phyloP scores from a whole-genome alignment of 805 yeast genomes.

The Ogataea populi-albae region DNA sequence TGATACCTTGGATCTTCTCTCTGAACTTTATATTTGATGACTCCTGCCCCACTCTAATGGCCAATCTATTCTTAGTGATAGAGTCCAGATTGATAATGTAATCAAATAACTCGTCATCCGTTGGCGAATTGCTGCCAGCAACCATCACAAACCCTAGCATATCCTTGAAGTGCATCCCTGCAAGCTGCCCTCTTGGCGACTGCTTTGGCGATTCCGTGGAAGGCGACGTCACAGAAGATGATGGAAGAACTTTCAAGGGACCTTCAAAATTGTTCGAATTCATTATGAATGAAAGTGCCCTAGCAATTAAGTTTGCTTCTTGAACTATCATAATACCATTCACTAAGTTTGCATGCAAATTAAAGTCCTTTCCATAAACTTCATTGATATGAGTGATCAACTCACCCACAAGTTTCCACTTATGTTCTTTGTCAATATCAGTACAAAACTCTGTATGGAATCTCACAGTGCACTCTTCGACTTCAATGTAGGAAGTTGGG shows the following conservation, averaged over 20 bases:
- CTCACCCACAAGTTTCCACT: conserved; percentile 72
- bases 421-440: conserved; percentile 59
- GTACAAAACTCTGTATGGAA: conserved; percentile 72
- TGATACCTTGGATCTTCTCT: conserved; percentile 64
- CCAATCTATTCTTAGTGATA: conserved; percentile 44
- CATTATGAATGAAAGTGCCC: conserved; percentile 55
- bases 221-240: conserved; percentile 22
- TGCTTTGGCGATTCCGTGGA: conserved; percentile 12
- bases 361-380: conserved; percentile 51
- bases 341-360: conserved; percentile 75
- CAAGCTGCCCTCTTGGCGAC: conserved; percentile 13
- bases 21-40: conserved; percentile 44
- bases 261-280: conserved; percentile 26
- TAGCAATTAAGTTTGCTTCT: conserved; percentile 53
- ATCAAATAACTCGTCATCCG: conserved; percentile 67
- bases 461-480: conserved; percentile 72
- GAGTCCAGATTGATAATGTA: conserved; percentile 44
- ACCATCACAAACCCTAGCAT: conserved; percentile 45
- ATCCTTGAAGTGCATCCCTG: conserved; percentile 6
- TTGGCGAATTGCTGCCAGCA: conserved; percentile 64
- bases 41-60: conserved; percentile 55
- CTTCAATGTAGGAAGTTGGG: conserved; percentile 72
- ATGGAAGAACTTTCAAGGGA: conserved; percentile 17
- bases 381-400: conserved; percentile 82
- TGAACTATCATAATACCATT: conserved; percentile 70